These are phyloP conservation scores for Colletotrichum sp. DNA, from an alignment of 2,329 filamentous ascomycete species.

Conservation along the genomic window DNA sequence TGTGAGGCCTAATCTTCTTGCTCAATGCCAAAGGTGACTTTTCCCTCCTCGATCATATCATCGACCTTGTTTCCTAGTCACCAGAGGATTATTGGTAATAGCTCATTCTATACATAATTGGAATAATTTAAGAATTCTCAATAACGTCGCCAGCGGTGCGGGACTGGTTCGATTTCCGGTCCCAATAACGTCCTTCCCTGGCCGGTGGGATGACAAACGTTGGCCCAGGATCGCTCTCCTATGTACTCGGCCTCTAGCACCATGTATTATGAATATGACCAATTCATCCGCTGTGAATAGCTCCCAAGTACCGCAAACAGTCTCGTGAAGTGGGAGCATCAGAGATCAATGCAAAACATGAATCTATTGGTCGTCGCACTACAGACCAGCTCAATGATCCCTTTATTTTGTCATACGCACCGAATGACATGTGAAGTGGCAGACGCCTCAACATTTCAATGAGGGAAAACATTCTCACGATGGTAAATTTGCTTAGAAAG, in stretches of 20 bases:
- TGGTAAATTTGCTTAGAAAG: not conserved
- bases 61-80: not conserved
- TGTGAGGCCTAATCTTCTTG: no score
- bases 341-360: not conserved
- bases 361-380: not conserved
- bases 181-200: not conserved
- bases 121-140: not conserved
- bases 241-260: not conserved
- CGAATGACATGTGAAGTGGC: not conserved
- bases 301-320: not conserved
- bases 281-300: not conserved
- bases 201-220: not conserved
- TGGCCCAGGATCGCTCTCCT: not conserved
- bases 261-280: rapidly evolving
- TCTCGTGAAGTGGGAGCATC: not conserved
- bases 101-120: not conserved
- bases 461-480: not conserved
- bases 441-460: not conserved
- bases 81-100: not conserved
- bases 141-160: not conserved
- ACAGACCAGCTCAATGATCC: not conserved
- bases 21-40: no score
- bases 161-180: not conserved
- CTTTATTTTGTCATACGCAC: not conserved
- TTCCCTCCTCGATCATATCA: no score